Conservation (phyloP, 768 basidiomycete species). For the Antrodiella citrinella region DNA sequence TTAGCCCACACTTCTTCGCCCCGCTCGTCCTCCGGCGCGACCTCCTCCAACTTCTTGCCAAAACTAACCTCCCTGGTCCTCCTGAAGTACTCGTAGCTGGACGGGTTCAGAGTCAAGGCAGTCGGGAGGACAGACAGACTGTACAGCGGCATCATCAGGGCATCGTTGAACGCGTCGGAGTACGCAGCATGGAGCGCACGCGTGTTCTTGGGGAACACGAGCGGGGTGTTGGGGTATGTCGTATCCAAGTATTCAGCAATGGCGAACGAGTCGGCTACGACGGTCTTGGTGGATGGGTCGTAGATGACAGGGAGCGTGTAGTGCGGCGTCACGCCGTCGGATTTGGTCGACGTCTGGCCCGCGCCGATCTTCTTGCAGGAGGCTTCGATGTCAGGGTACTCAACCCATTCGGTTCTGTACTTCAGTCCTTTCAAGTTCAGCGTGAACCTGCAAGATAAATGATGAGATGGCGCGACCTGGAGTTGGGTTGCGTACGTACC, state of each 20-base stretch:
- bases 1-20: conserved; percentile 29
- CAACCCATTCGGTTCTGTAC: conserved; percentile 39
- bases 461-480: not conserved
- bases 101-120: conserved; percentile 4
- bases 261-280: conserved; percentile 33
- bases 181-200: conserved; percentile 34
- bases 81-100: conserved; percentile 30
- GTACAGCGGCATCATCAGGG: not conserved
- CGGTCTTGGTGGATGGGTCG: conserved; percentile 32
- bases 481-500: conserved; percentile 1
- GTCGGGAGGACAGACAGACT: not conserved
- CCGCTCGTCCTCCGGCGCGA: conserved; percentile 22
- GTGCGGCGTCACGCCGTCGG: conserved; percentile 20
- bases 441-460: conserved; percentile 19
- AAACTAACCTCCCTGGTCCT: conserved; percentile 23
- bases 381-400: conserved; percentile 37
- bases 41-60: conserved; percentile 32
- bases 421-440: conserved; percentile 31
- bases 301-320: conserved; percentile 46
- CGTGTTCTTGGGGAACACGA: conserved; percentile 34
- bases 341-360: conserved; percentile 23
- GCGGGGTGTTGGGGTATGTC: conserved; percentile 33
- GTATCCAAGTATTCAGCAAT: conserved; percentile 47
- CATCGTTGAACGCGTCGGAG: conserved; percentile 3
- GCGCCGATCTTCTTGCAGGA: conserved; percentile 27